Base-by-base conservation (phyloP, 805 yeast species). In the Komagataella mondaviorum region DNA sequence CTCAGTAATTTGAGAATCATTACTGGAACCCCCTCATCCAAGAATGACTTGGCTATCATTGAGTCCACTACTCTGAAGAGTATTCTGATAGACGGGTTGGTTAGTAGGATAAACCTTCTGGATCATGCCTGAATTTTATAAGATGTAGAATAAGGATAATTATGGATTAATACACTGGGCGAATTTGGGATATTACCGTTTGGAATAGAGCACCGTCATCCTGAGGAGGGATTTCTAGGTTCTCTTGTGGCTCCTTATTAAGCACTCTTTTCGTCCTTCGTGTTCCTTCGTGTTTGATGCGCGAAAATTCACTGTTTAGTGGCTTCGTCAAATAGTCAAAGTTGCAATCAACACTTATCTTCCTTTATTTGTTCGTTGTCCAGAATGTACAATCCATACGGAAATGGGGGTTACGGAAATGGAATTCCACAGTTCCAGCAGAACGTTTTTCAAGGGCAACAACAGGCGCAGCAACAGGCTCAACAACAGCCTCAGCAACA, bases 401-500 rank as follows among this genome's bases (percentile, higher is more conserved):
- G 39, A 30, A 30, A 30, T 30, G 39, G 39, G 39, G 39, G 39
- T 8, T 30, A 30, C 39, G 39, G 39, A 14, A 30, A 30, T 30
- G 39, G 39, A 30, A 30, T 48, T 45, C 55, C 48, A 49, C 52
- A 23, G 44, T 44, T 30, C 23, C 55, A 54, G 46, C 59, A 53
- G 12, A 30, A 30, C 14, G 4, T 30, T 8, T 30, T 10, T 30
- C 39, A 30, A 30, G 39, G 39, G 51, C 60, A 57, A 24, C 64
- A 62, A 55, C 61, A 58, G 47, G 59, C 68, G 43, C 70, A 70
- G 17, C 63, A 52, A 20, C 52, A 50, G 43, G 44, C 44, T 6
- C 57, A 54, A 23, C 49, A 50, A 44, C 57, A 54, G 48, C 50
- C 52, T 10, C 56, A 48, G n/a, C 56, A 52, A 12, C 63, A 53